Conservation (phyloP, 1,284 basidiomycete species). For the Trametes polyzona region DNA sequence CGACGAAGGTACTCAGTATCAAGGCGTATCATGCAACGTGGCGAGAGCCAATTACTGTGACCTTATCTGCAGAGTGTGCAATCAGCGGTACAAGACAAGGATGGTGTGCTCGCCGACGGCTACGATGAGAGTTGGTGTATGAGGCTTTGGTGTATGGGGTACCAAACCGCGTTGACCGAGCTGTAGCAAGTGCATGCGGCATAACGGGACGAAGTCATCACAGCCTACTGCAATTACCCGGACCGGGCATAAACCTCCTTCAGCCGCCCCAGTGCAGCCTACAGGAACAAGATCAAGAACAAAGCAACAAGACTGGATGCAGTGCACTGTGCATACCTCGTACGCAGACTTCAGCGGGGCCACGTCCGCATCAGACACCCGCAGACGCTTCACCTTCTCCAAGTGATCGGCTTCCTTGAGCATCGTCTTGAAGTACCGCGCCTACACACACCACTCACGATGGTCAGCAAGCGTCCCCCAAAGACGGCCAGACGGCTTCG, state of each 20-base stretch:
- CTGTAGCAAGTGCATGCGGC: too few species aligned
- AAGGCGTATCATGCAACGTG: too few species aligned
- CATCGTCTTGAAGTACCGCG: conserved; percentile 88
- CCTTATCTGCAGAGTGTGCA: too few species aligned
- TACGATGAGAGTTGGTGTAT: too few species aligned
- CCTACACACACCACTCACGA: conserved; percentile 50
- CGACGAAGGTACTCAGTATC: too few species aligned
- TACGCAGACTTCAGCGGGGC: conserved; percentile 63
- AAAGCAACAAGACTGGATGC: not conserved
- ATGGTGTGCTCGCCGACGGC: too few species aligned
- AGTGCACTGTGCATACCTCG: conserved; percentile 50
- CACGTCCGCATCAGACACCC: conserved; percentile 69
- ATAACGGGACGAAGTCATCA: not conserved
- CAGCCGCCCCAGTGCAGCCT: conserved; percentile 43
- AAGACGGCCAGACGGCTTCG: too few species aligned
- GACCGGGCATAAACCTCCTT: conserved; percentile 41
- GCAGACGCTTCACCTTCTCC: conserved; percentile 71
- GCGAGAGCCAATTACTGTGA: too few species aligned
- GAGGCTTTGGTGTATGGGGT: too few species aligned
- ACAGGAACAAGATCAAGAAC: not conserved
- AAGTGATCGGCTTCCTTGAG: conserved; percentile 79
- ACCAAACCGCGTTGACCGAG: too few species aligned
- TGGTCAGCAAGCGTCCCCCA: not conserved
- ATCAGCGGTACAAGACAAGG: too few species aligned
- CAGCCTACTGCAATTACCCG: not conserved